These are phyloP conservation scores for Camillea tinctor DNA, from an alignment of 2,329 filamentous ascomycete genomes.

Conservation along the genomic window DNA sequence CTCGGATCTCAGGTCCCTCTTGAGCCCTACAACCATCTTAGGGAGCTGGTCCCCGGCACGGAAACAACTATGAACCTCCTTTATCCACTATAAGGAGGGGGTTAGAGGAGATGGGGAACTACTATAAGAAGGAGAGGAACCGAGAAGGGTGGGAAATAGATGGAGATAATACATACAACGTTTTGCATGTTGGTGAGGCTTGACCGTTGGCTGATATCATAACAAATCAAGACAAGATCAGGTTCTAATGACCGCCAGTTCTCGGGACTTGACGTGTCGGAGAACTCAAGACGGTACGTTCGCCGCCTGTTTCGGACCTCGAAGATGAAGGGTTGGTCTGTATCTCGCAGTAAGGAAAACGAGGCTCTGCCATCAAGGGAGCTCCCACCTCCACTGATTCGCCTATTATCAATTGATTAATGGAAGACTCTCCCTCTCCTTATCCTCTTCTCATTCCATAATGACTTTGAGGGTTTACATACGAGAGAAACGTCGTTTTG, in stretches of 20 bases:
- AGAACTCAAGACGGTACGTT: slow-evolving; percentile 56
- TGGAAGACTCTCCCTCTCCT: not conserved
- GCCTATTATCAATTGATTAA: slow-evolving; percentile 35
- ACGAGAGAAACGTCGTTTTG: slow-evolving; percentile 63
- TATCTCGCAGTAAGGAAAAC: slow-evolving; percentile 53
- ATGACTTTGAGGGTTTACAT: slow-evolving; percentile 26
- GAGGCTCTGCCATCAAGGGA: slow-evolving; percentile 40
- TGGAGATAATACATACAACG: slow-evolving; percentile 42
- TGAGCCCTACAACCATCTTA: slow-evolving; percentile 57
- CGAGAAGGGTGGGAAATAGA: not conserved
- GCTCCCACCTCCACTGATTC: slow-evolving; percentile 47
- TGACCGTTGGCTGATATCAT: slow-evolving; percentile 58
- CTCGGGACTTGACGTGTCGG: slow-evolving; percentile 57
- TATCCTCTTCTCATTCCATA: not conserved
- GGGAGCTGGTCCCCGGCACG: slow-evolving; percentile 48
- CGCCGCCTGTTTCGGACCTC: slow-evolving; percentile 48
- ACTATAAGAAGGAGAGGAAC: no score
- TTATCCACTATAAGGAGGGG: slow-evolving; percentile 49
- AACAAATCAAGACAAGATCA: slow-evolving; percentile 59
- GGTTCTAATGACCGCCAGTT: slow-evolving; percentile 59
- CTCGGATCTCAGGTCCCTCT: slow-evolving; percentile 59
- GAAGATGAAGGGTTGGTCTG: slow-evolving; percentile 61
- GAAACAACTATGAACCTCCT: slow-evolving; percentile 51
- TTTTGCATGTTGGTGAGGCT: slow-evolving; percentile 59
- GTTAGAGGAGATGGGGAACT: not conserved